phyloP scores from a whole-genome alignment of 106 monocot species.

The Dendrobium huoshanense region DNA sequence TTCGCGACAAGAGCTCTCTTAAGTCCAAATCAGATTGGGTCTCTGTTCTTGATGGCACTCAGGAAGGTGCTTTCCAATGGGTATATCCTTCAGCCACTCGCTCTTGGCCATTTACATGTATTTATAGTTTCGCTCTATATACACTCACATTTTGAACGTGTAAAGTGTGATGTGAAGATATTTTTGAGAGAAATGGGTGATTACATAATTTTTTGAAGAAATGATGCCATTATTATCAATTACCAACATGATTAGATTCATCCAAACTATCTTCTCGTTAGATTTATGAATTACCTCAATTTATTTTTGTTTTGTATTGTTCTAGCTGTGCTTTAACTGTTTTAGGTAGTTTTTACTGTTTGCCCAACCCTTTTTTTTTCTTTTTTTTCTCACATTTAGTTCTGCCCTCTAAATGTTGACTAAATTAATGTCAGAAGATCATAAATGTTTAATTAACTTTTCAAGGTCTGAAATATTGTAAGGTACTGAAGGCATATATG shows the following conservation, averaged over 20 bases:
- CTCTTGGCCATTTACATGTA: neutral
- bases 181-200: neutral
- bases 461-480: no score
- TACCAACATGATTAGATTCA: neutral
- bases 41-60: constrained; percentile 86
- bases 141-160: neutral
- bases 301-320: neutral
- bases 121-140: neutral
- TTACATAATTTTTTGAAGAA: neutral
- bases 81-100: constrained; percentile 28
- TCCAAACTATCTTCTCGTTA: neutral
- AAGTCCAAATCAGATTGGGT: constrained; percentile 72
- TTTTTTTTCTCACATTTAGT: neutral
- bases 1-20: constrained; percentile 59
- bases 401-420: neutral
- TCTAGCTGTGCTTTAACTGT: neutral
- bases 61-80: constrained; percentile 93
- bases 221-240: neutral
- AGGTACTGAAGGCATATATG: no score
- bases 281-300: neutral
- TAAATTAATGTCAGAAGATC: no score
- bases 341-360: neutral
- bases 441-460: no score
- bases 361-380: neutral
- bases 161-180: neutral